Evolutionary conservation across 805 yeast species (phyloP).

Genomic region (Starmerella vaccinii): DNA sequence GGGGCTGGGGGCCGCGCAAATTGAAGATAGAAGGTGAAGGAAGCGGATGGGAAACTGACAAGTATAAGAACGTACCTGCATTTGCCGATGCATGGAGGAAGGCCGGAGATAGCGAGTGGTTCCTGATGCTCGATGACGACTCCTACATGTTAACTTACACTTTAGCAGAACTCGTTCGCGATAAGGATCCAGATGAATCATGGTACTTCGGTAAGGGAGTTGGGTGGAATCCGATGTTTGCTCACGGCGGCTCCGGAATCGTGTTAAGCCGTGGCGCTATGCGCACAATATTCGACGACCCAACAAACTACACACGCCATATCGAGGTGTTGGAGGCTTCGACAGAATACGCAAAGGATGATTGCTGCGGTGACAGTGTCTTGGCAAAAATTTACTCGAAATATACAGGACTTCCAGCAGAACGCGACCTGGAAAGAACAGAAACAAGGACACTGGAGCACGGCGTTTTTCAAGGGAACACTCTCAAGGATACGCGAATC

Average conservation of each 20-base stretch:
- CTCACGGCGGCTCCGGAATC: slow-evolving; percentile 36
- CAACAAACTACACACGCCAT: slow-evolving; percentile 5
- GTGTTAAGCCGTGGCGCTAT: slow-evolving; percentile 30
- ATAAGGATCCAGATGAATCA: slow-evolving; percentile 26
- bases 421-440: slow-evolving; percentile 17
- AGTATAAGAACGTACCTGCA: slow-evolving; percentile 34
- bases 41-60: slow-evolving; percentile 30
- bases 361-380: slow-evolving; percentile 33
- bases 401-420: slow-evolving; percentile 13
- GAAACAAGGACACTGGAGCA: slow-evolving; percentile 3
- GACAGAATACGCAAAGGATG: slow-evolving; percentile 19
- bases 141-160: slow-evolving; percentile 29
- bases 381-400: slow-evolving; percentile 26
- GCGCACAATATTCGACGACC: slow-evolving; percentile 24
- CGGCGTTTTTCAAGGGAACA: slow-evolving; percentile 29
- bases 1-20: slow-evolving; percentile 19
- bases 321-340: slow-evolving; percentile 17
- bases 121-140: slow-evolving; percentile 33
- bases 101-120: slow-evolving; percentile 30
- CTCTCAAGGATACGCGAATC: slow-evolving; percentile 19
- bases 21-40: slow-evolving; percentile 12
- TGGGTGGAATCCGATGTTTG: slow-evolving; percentile 25
- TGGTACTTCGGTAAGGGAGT: slow-evolving; percentile 29
- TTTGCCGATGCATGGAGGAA: slow-evolving; percentile 30
- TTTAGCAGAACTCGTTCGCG: slow-evolving; percentile 23